phyloP scores from a whole-genome alignment of 768 basidiomycete genomes.

The Pleurotus citrinopileatus region DNA sequence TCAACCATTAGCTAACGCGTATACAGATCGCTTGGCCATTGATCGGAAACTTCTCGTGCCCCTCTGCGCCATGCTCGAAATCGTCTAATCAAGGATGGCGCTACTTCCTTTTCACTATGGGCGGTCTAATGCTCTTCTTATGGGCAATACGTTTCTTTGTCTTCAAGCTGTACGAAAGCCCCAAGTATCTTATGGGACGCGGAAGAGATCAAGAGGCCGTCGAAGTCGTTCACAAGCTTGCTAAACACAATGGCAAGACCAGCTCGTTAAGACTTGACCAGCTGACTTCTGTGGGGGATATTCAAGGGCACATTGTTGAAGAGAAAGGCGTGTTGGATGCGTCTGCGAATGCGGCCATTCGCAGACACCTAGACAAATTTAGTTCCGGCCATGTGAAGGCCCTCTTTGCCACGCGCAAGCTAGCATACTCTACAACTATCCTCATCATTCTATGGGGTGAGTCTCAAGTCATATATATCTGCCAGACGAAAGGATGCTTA shows the following conservation, averaged over 20 bases:
- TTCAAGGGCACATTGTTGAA: conserved; percentile 9
- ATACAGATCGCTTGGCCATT: conserved; percentile 68
- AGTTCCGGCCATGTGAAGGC: conserved; percentile 45
- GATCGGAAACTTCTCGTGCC: conserved; percentile 66
- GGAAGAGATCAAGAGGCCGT: conserved; percentile 63
- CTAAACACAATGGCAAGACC: conserved; percentile 53
- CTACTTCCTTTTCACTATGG: conserved; percentile 72
- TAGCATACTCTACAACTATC: conserved; percentile 65
- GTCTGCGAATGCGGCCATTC: conserved; percentile 19
- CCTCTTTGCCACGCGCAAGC: conserved; percentile 59
- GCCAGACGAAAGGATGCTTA: too few relatives aligned
- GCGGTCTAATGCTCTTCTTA: conserved; percentile 63
- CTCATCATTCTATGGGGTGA: conserved; percentile 53
- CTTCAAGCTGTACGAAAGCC: conserved; percentile 68
- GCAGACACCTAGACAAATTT: conserved; percentile 36
- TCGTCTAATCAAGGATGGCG: conserved; percentile 71
- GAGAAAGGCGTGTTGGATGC: conserved; percentile 7
- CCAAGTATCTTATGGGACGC: conserved; percentile 69
- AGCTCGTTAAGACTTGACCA: conserved; percentile 49
- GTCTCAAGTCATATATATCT: conserved; percentile 5
- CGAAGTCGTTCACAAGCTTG: conserved; percentile 58
- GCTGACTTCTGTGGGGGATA: conserved; percentile 28
- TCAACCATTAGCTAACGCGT: neutral
- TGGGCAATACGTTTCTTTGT: conserved; percentile 63
- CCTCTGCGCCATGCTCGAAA: conserved; percentile 36